Percentiles rank a stretch among this genome's conserved stretches.
These are phyloP conservation scores for Kingdonia uniflora DNA, from an alignment of 164 flowering plant genomes.

Conservation along the genomic window DNA sequence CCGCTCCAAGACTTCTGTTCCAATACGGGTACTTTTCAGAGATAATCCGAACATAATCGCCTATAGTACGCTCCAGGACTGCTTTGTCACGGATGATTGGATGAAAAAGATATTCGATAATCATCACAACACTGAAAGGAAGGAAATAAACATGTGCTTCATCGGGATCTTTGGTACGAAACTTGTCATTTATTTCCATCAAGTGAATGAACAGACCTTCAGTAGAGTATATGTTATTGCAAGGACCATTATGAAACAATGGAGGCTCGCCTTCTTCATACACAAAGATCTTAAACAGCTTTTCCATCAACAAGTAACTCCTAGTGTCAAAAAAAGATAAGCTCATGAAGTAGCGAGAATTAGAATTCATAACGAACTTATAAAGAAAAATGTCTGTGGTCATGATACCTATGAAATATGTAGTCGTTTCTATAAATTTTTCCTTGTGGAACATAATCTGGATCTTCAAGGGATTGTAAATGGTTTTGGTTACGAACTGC, in stretches of 20 bases:
- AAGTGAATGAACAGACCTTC: slow-evolving; percentile 58
- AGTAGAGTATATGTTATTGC: slow-evolving; percentile 50
- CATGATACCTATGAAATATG: slow-evolving; percentile 23
- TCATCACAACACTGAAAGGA: slow-evolving; percentile 37
- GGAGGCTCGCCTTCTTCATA: slow-evolving; percentile 67
- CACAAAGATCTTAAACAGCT: slow-evolving; percentile 43
- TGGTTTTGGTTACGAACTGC: slow-evolving; percentile 11
- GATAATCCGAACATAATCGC: slow-evolving; percentile 20
- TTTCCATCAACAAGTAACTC: slow-evolving; percentile 69
- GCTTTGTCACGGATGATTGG: slow-evolving; percentile 13
- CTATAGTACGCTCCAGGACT: slow-evolving; percentile 19
- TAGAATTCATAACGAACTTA: neutral
- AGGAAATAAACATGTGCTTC: slow-evolving; percentile 38
- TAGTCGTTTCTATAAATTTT: slow-evolving; percentile 23
- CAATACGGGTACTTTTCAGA: slow-evolving; percentile 31
- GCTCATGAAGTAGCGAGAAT: neutral
- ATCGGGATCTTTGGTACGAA: slow-evolving; percentile 25
- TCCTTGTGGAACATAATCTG: slow-evolving; percentile 24
- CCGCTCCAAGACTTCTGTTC: slow-evolving; percentile 41
- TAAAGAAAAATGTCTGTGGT: neutral
- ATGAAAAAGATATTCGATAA: slow-evolving; percentile 21
- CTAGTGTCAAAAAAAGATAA: slow-evolving; percentile 14
- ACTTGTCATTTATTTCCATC: slow-evolving; percentile 30
- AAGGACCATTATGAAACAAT: slow-evolving; percentile 50
- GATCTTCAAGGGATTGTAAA: slow-evolving; percentile 6